Base-by-base conservation (phyloP, 2,329 filamentous ascomycete genomes). In the Acarospora socialis region DNA sequence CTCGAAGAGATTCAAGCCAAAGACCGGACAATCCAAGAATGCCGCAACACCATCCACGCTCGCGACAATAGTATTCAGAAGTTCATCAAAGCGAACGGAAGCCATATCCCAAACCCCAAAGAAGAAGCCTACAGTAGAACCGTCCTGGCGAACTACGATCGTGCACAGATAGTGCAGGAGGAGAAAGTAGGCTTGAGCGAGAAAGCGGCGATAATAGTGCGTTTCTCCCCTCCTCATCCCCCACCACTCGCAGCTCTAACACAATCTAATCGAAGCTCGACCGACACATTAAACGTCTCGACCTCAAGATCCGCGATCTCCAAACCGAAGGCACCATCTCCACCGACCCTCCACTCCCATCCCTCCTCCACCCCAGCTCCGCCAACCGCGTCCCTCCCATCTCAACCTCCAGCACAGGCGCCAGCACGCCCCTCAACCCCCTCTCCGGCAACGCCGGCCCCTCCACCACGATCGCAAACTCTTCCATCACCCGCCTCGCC, bases 1-100 rank as follows among this genome's bases (percentile, higher is more conserved):
- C 70, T 76, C 50, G 73, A 77, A 45, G 73, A 77, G 45, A 73
- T 77, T 25, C 65, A 73, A 43, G 72, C 71, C 38, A 77, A 77
- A 46, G 72, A 77, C 43, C 61, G 65, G 35, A 60, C 65, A 29
- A 70, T 77, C 33, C 61, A 68, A 40, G 68, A 73, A 35, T 66
- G 64, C 43, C 60, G 63, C 26, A 53, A 60, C n/a, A 57, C 60
- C 9, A 74, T 77, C 46, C 61, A 62, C 37, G 63, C 63, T 20
- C 68, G 70, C 27, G 73, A 77, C 42, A 57, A 52, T 33, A 70
- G 66, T 35, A 56, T 77, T n/a, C 73, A 77, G 43, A 76, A 75
- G 45, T 74, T 72, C 51, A 66, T 77, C 48, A 74, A 73, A 43
- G 44, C 67, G 7, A 73, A 76, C 41, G 71, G 73, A 34, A 68